Evolutionary conservation across 768 basidiomycete species (phyloP).

Genomic region (Gelatoporia subvermispora): DNA sequence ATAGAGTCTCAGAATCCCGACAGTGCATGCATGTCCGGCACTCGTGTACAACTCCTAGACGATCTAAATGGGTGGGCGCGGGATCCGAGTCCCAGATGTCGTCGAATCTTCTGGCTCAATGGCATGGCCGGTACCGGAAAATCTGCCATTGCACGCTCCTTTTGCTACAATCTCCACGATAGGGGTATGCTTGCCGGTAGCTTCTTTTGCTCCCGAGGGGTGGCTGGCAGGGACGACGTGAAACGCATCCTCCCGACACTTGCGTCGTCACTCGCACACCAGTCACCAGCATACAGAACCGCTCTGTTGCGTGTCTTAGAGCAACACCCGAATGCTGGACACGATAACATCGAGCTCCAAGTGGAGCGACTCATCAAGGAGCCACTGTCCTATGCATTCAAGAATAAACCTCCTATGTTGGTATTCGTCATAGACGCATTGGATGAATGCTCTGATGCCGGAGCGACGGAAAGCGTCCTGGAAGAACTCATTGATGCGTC

Average conservation of each 20-base stretch:
- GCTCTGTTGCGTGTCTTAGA: slow-evolving; percentile 11
- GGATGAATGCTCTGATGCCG: slow-evolving; percentile 25
- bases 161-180: slow-evolving; percentile 20
- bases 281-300: slow-evolving; percentile 19
- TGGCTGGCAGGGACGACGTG: neutral
- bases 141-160: slow-evolving; percentile 31
- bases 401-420: neutral
- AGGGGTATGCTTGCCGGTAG: slow-evolving; percentile 25
- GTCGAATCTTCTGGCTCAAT: slow-evolving; percentile 3
- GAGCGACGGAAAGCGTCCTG: neutral
- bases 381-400: slow-evolving; percentile 12
- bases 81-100: neutral
- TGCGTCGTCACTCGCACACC: slow-evolving; percentile 3
- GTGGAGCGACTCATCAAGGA: neutral
- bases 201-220: slow-evolving; percentile 27
- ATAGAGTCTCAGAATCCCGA: too few relatives aligned
- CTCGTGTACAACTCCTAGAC: neutral
- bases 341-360: too few relatives aligned
- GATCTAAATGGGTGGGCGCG: neutral
- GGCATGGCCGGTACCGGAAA: slow-evolving; percentile 35
- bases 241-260: slow-evolving; percentile 21
- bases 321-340: slow-evolving; percentile 7
- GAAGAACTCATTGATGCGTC: neutral
- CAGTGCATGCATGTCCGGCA: neutral
- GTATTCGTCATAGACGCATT: slow-evolving; percentile 30